phyloP scores from a whole-genome alignment of 345 rosid species.

The Xanthoceras sorbifolium region DNA sequence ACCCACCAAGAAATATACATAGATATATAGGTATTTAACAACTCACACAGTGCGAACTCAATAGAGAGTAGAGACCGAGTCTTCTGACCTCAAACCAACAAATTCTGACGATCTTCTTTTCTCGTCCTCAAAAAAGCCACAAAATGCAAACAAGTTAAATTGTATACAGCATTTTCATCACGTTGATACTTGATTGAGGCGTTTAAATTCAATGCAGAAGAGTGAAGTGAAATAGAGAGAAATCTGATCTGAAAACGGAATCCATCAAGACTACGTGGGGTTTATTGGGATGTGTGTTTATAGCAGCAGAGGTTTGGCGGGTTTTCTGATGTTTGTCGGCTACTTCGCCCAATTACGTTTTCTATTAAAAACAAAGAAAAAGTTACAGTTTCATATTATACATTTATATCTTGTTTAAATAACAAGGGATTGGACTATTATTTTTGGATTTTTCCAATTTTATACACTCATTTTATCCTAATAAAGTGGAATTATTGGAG shows the following conservation, averaged over 20 bases:
- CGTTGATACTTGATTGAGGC: constrained; percentile 28
- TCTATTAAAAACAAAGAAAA: not conserved
- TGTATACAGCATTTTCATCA: not conserved
- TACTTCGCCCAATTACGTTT: not conserved
- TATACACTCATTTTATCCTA: no score
- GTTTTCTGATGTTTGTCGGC: constrained; percentile 19
- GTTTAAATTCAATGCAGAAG: constrained; percentile 19
- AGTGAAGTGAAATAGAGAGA: not conserved
- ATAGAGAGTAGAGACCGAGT: not conserved
- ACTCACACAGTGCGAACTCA: not conserved
- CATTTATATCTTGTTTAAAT: no score
- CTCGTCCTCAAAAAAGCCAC: not conserved
- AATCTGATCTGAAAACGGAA: constrained; percentile 29
- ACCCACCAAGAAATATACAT: not conserved
- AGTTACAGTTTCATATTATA: no score
- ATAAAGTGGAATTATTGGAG: no score
- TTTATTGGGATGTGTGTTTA: constrained; percentile 26
- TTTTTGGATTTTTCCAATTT: no score
- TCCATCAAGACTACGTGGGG: not conserved
- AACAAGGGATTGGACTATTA: no score
- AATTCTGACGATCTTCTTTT: not conserved
- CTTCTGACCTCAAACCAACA: constrained; percentile 7
- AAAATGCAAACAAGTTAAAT: not conserved
- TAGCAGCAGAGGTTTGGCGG: constrained; percentile 29
- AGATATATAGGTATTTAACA: not conserved